Evolutionary conservation across 139 green algal species (phyloP), one percentile per base, ranked within the genome.

Genomic region (Micractinium conductrix): DNA sequence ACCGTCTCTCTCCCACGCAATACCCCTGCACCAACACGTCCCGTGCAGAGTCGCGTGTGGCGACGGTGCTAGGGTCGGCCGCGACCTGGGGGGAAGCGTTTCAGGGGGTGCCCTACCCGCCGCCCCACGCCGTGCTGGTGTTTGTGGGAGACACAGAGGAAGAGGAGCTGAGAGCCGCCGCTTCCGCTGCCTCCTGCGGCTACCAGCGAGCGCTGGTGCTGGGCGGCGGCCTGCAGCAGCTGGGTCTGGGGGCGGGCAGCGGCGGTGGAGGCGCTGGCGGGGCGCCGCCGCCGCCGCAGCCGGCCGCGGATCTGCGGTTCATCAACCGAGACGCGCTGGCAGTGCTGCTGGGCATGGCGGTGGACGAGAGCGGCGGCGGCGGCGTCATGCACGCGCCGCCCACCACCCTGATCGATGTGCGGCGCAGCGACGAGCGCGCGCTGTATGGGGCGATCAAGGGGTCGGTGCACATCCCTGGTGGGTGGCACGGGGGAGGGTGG

Each of bases 371-470:
- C 43, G 37, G 67, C 43, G 38, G n/a, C 5, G 73, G 79, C 26
- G 74, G 45, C n/a, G 58, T 73, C 38, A 24, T 82, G 76, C 76
- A 82, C 43, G 65, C 78, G 14, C n/a, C 40, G 7, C 44, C 28
- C 4, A 81, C 55, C 28, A 33, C 71, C 10, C 67, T 95, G 12
- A 48, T 97, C 2, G 94, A 97, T 84, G 80, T 97, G 63, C 85
- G 94, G 55, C 84, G 94, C 19, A 88, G 92, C 63, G 94, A 97
- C 74, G 94, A 97, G 87, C 87, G 95, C 19, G 72, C 89, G 24
- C 85, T 97, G 44, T 97, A 94, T 75, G 94, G 94, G 22, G 74
- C 81, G 38, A 96, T 97, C 44, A 85, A 83, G 10, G 91, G 91
- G 45, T 84, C 87, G 30, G 38, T 62, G 55, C 84, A 94, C 71